These are phyloP conservation scores for Globisporangium recalcitrans DNA, from an alignment of 352 stramenopile genomes.

Conservation along the genomic window DNA sequence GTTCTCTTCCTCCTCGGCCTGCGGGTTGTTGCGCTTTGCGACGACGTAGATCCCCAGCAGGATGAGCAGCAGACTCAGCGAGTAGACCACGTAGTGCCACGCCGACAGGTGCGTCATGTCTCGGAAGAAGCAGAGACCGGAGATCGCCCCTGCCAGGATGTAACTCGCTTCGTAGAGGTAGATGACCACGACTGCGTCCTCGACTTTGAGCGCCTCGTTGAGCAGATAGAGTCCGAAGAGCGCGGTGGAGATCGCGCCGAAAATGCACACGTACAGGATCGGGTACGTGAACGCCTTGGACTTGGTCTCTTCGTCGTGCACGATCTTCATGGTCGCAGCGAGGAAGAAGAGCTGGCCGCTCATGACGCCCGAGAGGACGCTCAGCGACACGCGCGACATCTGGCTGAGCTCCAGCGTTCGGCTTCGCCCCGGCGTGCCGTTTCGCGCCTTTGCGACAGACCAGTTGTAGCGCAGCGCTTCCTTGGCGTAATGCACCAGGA, in stretches of 20 bases:
- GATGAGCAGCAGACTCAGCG: conserved; percentile 63
- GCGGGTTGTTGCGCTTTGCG: conserved; percentile 38
- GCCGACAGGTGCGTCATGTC: conserved; percentile 61
- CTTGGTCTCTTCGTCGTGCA: conserved; percentile 50
- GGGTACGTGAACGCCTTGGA: conserved; percentile 45
- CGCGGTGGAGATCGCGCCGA: conserved; percentile 55
- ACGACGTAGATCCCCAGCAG: conserved; percentile 72
- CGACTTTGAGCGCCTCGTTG: conserved; percentile 73
- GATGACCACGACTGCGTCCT: conserved; percentile 79
- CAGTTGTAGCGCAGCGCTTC: conserved; percentile 48
- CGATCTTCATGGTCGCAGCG: conserved; percentile 52
- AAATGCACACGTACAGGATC: conserved; percentile 67
- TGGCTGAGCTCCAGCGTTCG: conserved; percentile 29
- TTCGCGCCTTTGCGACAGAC: conserved; percentile 5
- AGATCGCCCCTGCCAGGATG: conserved; percentile 69
- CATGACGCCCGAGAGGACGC: conserved; percentile 61
- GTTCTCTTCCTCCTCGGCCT: conserved; percentile 50
- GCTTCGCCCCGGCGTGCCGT: conserved; percentile 20
- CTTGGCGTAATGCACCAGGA: conserved; percentile 52
- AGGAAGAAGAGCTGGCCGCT: conserved; percentile 81
- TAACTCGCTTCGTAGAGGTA: conserved; percentile 82
- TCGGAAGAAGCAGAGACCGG: conserved; percentile 72
- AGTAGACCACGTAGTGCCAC: conserved; percentile 76
- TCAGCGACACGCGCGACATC: conserved; percentile 47
- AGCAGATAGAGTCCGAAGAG: conserved; percentile 64